A percentile compares a stretch with the other conserved stretches of the same genome.
phyloP scores from a whole-genome alignment of 2,329 filamentous ascomycete species.

The Diaporthe caulivora region DNA sequence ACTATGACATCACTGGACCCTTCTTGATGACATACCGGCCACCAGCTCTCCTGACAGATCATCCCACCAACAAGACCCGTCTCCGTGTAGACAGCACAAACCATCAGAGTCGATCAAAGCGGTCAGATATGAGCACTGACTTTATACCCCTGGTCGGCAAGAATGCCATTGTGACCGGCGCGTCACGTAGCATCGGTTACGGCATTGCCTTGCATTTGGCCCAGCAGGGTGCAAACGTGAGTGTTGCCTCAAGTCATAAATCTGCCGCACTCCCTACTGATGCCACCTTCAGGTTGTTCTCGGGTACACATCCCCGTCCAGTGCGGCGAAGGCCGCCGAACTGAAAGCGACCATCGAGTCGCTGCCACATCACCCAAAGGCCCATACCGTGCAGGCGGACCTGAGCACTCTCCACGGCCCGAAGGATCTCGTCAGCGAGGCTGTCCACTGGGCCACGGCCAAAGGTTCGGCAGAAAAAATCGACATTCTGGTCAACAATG shows the following conservation, averaged over 20 bases:
- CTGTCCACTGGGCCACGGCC: conserved; percentile 39
- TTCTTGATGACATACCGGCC: not conserved
- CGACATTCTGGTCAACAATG: conserved; percentile 55
- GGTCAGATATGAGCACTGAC: not conserved
- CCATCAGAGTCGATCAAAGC: not conserved
- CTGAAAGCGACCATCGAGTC: conserved; percentile 70
- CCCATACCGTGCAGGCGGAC: conserved; percentile 42
- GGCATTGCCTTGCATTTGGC: conserved; percentile 52
- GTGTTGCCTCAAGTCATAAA: not conserved
- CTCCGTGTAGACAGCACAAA: not conserved
- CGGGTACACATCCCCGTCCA: conserved; percentile 73
- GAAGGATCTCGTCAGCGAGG: conserved; percentile 39
- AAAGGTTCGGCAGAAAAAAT: conserved; percentile 34
- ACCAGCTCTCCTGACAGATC: not conserved
- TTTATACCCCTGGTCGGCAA: conserved; percentile 46
- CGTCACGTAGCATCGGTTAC: conserved; percentile 52
- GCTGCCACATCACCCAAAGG: conserved; percentile 50
- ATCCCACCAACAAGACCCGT: not conserved
- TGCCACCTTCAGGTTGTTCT: conserved; percentile 55
- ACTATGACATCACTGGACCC: conserved; percentile 21
- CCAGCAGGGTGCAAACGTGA: conserved; percentile 46
- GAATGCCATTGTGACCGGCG: conserved; percentile 57
- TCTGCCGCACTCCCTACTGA: not conserved
- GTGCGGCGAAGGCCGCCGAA: conserved; percentile 70
- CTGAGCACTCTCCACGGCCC: conserved; percentile 44